Conservation (phyloP, 345 rosid species). For the Dipteronia dyeriana region DNA sequence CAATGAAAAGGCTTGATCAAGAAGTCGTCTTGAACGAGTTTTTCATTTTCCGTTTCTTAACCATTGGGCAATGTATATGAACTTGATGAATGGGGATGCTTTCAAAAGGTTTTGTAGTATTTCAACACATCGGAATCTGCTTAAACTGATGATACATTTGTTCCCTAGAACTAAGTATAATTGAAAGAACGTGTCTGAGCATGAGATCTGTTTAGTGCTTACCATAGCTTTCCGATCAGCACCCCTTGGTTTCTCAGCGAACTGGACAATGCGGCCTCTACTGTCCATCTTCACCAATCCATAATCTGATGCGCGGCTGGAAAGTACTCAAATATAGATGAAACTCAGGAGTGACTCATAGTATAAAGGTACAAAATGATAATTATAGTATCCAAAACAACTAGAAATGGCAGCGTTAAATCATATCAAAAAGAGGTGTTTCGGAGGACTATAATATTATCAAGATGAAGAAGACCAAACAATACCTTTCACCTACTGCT, state of each 20-base stretch:
- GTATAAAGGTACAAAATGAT: background rate
- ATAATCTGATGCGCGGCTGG: conserved; percentile 89
- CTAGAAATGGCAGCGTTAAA: background rate
- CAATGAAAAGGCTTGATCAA: background rate
- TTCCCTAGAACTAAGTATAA: too few species aligned
- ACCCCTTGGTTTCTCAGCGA: conserved; percentile 86
- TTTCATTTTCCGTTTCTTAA: background rate
- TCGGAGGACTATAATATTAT: background rate
- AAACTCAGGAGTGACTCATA: background rate
- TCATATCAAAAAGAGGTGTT: background rate
- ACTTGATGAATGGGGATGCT: background rate
- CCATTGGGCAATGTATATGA: background rate
- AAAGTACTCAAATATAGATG: conserved; percentile 26
- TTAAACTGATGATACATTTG: too few species aligned
- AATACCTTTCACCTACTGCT: conserved; percentile 65
- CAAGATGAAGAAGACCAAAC: conserved; percentile 21
- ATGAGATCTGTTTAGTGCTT: conserved; percentile 22
- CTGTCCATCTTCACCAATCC: conserved; percentile 83
- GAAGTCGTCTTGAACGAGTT: background rate
- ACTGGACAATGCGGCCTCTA: conserved; percentile 65
- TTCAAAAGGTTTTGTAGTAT: too few species aligned
- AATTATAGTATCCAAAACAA: background rate
- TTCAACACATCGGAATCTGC: too few species aligned
- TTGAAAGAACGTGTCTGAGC: too few species aligned
- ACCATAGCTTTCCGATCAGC: conserved; percentile 82